These are phyloP conservation scores for Leucocoprinus birnbaumii DNA, from an alignment of 768 basidiomycete genomes.

Conservation along the genomic window DNA sequence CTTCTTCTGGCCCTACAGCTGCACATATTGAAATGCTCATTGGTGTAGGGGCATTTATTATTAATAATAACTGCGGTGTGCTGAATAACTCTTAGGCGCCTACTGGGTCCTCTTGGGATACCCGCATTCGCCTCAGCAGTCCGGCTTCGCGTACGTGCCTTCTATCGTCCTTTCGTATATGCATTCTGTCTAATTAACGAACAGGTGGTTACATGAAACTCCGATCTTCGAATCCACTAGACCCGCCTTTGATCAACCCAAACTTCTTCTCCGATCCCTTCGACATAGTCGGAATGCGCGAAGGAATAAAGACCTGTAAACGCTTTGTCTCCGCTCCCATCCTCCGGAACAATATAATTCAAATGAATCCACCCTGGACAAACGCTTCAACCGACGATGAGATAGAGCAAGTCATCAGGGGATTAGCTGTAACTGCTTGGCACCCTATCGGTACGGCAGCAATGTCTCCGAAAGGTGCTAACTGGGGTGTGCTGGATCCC, in stretches of 20 bases:
- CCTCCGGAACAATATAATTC: conserved; percentile 14
- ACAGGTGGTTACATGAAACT: conserved; percentile 21
- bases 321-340: conserved; percentile 19
- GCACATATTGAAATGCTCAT: conserved; percentile 10
- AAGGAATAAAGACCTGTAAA: conserved; percentile 16
- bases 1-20: conserved; percentile 6
- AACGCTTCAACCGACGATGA: not conserved
- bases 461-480: conserved; percentile 24
- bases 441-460: conserved; percentile 30
- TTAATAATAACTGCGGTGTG: no score
- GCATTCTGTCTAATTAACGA: not conserved
- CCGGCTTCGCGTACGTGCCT: conserved; percentile 24
- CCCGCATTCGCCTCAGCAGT: conserved; percentile 18
- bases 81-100: no score
- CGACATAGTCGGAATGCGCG: conserved; percentile 21
- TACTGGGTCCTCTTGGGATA: conserved; percentile 14
- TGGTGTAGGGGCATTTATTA: not conserved
- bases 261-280: conserved; percentile 19
- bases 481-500: conserved; percentile 32
- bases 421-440: conserved; percentile 17
- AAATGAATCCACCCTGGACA: not conserved
- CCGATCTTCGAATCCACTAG: conserved; percentile 40
- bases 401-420: conserved; percentile 17
- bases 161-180: not conserved
- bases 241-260: conserved; percentile 41